Conservation (phyloP, 257 asterid species). For the Solanum pinnatisectum region DNA sequence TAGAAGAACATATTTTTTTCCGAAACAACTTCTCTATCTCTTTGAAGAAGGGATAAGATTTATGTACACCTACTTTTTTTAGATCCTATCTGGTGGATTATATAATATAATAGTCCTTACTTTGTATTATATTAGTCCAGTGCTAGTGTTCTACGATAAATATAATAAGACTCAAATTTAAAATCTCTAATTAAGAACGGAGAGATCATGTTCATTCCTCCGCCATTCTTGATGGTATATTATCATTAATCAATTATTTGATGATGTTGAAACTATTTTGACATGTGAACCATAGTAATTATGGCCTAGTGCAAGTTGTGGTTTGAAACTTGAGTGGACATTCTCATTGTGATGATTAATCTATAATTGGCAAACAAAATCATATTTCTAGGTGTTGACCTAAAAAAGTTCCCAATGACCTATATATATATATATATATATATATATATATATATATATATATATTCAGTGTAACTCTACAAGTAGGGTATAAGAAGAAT, state of each 20-base stretch:
- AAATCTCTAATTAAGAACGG: not conserved
- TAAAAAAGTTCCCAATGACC: not conserved
- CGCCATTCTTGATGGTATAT: not conserved
- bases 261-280: not conserved
- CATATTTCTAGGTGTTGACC: not conserved
- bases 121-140: not conserved
- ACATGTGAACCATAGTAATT: not conserved
- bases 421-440: not conserved
- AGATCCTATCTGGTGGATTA: no score
- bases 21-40: not conserved
- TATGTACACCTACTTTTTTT: not conserved
- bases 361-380: not conserved
- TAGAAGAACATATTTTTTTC: no score
- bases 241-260: not conserved
- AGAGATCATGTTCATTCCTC: not conserved
- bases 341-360: not conserved
- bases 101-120: not conserved
- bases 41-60: not conserved
- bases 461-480: not conserved
- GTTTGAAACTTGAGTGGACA: not conserved
- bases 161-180: not conserved
- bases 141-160: accelerated
- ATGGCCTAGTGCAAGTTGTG: not conserved
- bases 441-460: not conserved
- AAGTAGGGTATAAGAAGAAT: not conserved